phyloP scores from a whole-genome alignment of 2,329 filamentous ascomycete genomes.

The Diaporthe destruens region DNA sequence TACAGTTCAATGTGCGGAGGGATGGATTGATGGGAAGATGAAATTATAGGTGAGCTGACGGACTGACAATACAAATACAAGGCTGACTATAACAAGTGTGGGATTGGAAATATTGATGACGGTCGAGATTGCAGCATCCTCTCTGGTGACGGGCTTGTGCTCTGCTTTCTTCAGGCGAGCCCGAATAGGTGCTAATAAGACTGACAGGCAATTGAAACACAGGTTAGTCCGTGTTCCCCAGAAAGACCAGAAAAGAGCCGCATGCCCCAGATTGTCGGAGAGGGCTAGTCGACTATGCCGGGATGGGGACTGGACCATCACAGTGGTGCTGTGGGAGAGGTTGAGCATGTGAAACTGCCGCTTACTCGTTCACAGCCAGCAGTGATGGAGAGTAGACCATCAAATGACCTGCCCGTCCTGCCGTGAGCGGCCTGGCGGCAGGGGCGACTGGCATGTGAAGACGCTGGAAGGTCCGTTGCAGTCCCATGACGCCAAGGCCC shows the following conservation, averaged over 20 bases:
- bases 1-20: conserved; percentile 1
- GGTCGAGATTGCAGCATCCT: conserved; percentile 7
- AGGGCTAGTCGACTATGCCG: neutral
- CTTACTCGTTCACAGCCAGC: conserved; percentile 9
- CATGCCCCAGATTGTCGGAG: conserved; percentile 29
- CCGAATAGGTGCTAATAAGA: conserved; percentile 6
- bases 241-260: conserved; percentile 19
- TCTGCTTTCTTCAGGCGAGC: neutral
- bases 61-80: neutral
- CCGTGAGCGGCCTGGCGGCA: neutral
- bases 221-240: too few relatives aligned
- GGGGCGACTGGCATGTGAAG: conserved; percentile 27
- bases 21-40: neutral
- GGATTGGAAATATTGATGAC: neutral
- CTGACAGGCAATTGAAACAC: neutral
- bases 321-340: neutral
- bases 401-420: conserved; percentile 18
- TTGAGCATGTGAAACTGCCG: conserved; percentile 28
- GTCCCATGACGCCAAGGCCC: conserved; percentile 29
- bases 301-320: conserved; percentile 9
- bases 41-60: neutral
- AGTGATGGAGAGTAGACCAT: neutral
- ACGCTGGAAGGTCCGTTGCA: conserved; percentile 1
- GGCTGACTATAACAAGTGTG: neutral
- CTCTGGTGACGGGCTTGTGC: neutral